Evolutionary conservation across 2,329 filamentous ascomycete species (phyloP).

Genomic region (Akanthomyces lecanii): DNA sequence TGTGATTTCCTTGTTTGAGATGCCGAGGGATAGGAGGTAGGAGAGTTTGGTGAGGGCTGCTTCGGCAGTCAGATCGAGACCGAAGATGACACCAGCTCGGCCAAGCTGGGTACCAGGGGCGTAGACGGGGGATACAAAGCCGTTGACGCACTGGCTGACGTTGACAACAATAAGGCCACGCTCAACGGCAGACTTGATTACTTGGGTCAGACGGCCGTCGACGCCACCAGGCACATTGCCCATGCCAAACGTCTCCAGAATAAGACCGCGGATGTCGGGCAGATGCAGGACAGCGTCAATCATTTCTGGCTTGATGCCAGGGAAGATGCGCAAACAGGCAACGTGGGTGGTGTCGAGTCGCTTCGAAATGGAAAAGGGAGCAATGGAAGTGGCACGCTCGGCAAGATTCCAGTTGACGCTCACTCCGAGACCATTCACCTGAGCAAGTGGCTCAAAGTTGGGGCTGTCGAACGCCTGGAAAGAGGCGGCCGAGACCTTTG

Average conservation of each 20-base stretch:
- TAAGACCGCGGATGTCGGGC: slow-evolving; percentile 72
- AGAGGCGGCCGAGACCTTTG: slow-evolving; percentile 80
- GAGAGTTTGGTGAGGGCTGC: slow-evolving; percentile 87
- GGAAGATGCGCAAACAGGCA: slow-evolving; percentile 84
- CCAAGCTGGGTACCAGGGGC: slow-evolving; percentile 74
- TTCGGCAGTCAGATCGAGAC: slow-evolving; percentile 84
- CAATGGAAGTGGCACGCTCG: slow-evolving; percentile 66
- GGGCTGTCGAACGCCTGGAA: slow-evolving; percentile 86
- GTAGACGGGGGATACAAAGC: slow-evolving; percentile 74
- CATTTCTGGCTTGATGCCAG: slow-evolving; percentile 91
- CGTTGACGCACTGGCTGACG: slow-evolving; percentile 81
- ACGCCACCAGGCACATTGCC: slow-evolving; percentile 83
- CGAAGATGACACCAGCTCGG: slow-evolving; percentile 80
- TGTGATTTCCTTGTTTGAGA: slow-evolving; percentile 63
- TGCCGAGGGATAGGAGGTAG: slow-evolving; percentile 67
- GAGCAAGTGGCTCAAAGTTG: slow-evolving; percentile 78
- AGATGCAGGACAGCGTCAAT: slow-evolving; percentile 76
- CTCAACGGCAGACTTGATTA: slow-evolving; percentile 71
- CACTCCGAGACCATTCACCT: slow-evolving; percentile 74
- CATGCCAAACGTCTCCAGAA: slow-evolving; percentile 89
- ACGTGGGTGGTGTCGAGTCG: slow-evolving; percentile 84
- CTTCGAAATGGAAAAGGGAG: slow-evolving; percentile 69
- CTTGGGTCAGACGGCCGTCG: slow-evolving; percentile 73
- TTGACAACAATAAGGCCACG: slow-evolving; percentile 85
- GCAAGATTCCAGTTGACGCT: slow-evolving; percentile 78